A percentile compares a stretch with the other conserved stretches of the same genome.
Evolutionary conservation across 2,329 filamentous ascomycete genomes (phyloP).

Genomic region (Aspergillus sp.): DNA sequence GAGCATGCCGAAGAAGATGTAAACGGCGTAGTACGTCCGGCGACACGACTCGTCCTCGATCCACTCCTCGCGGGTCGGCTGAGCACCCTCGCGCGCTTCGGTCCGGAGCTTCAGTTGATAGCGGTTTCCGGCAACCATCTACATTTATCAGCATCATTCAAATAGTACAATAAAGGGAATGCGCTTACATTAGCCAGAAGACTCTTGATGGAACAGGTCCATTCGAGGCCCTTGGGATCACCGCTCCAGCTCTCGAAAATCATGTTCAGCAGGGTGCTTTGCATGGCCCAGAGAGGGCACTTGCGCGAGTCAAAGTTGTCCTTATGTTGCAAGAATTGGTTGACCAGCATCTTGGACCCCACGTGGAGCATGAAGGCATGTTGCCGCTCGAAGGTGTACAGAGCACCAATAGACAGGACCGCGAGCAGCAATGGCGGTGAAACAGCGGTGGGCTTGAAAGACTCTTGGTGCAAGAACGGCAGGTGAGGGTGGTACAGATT

Average conservation of each 20-base stretch:
- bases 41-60: conserved; percentile 95
- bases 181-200: conserved; percentile 71
- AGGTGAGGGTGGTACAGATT: conserved; percentile 95
- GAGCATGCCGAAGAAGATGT: conserved; percentile 96
- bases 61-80: conserved; percentile 85
- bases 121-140: conserved; percentile 94
- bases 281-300: conserved; percentile 97
- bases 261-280: conserved; percentile 96
- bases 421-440: conserved; percentile 83
- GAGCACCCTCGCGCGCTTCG: conserved; percentile 76
- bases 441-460: conserved; percentile 77
- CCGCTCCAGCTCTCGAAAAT: conserved; percentile 99
- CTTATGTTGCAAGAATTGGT: conserved; percentile 96
- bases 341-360: conserved; percentile 94
- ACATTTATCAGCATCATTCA: conserved; percentile 23
- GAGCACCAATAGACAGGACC: conserved; percentile 88
- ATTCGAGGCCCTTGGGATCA: conserved; percentile 94
- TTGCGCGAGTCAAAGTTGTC: conserved; percentile 98
- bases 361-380: conserved; percentile 97
- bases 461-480: conserved; percentile 90
- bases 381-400: conserved; percentile 97
- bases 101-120: conserved; percentile 94
- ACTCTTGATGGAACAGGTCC: conserved; percentile 99
- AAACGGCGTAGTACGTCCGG: conserved; percentile 96
- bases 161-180: neutral